phyloP scores from a whole-genome alignment of 495 filamentous ascomycete genomes.

The Opeltia flavorubescens region DNA sequence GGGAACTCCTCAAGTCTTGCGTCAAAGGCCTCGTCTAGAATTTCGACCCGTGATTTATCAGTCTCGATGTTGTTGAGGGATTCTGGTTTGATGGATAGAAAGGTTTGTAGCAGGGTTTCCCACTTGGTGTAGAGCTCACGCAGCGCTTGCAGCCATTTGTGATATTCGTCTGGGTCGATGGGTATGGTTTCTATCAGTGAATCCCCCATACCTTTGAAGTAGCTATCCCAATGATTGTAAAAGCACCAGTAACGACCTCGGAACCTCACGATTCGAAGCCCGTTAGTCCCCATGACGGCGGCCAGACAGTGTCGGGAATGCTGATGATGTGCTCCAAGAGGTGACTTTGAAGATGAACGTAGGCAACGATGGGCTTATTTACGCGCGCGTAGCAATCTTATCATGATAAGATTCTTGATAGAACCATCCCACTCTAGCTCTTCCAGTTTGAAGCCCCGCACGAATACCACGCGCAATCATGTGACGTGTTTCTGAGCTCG shows the following conservation, averaged over 20 bases:
- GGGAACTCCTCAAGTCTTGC: background rate
- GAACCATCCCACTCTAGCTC: too few relatives aligned
- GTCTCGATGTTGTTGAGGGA: background rate
- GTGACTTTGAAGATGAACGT: too few relatives aligned
- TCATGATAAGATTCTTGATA: too few relatives aligned
- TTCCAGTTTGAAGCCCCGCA: too few relatives aligned
- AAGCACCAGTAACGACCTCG: constrained; percentile 19
- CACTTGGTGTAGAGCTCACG: constrained; percentile 3
- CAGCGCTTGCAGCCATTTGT: constrained; percentile 5
- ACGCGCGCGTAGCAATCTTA: too few relatives aligned
- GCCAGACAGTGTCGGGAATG: too few relatives aligned
- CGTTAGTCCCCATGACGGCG: too few relatives aligned
- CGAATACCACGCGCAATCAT: too few relatives aligned
- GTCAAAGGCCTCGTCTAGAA: background rate
- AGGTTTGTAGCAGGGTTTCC: background rate
- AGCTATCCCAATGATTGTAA: constrained; percentile 22
- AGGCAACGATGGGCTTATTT: too few relatives aligned
- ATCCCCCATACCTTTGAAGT: constrained; percentile 17
- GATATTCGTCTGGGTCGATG: constrained; percentile 14
- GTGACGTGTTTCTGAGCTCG: too few relatives aligned
- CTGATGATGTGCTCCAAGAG: too few relatives aligned
- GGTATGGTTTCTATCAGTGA: constrained; percentile 18
- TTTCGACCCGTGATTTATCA: background rate
- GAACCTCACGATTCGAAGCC: constrained; percentile 14
- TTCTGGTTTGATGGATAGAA: constrained; percentile 1